A percentile compares a stretch with the other conserved stretches of the same genome.
phyloP scores from a whole-genome alignment of 805 yeast genomes.

The Metschnikowia bowlesiae region DNA sequence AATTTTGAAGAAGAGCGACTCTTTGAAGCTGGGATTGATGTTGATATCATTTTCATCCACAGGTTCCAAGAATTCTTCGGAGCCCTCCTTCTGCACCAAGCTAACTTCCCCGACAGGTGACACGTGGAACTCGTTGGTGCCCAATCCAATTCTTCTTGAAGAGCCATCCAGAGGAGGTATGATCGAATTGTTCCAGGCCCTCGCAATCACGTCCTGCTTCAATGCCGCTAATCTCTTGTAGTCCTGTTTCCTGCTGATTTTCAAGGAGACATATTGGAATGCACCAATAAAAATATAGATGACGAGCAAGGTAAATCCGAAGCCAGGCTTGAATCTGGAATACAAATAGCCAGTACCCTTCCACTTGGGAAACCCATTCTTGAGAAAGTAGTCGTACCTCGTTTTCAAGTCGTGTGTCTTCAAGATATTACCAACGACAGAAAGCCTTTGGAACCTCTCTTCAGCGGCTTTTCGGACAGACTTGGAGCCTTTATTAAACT shows the following conservation, averaged over 20 bases:
- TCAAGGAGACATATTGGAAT: constrained; percentile 56
- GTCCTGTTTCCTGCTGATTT: constrained; percentile 53
- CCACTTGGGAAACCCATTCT: constrained; percentile 83
- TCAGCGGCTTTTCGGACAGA: constrained; percentile 46
- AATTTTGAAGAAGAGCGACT: constrained; percentile 41
- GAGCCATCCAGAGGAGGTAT: constrained; percentile 48
- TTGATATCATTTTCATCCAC: constrained; percentile 47
- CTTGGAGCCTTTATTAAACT: constrained; percentile 32
- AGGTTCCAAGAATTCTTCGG: constrained; percentile 28
- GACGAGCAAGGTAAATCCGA: constrained; percentile 46
- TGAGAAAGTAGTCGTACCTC: constrained; percentile 79
- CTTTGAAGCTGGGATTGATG: constrained; percentile 44
- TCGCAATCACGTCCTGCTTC: constrained; percentile 46
- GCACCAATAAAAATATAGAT: constrained; percentile 47
- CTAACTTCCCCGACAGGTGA: constrained; percentile 53
- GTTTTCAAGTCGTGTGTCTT: constrained; percentile 51
- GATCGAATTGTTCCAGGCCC: constrained; percentile 54
- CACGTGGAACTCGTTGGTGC: constrained; percentile 51
- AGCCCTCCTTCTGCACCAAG: constrained; percentile 41
- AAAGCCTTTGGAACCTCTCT: constrained; percentile 72
- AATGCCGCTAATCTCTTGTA: constrained; percentile 50
- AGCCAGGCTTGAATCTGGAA: constrained; percentile 65
- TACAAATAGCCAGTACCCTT: constrained; percentile 64
- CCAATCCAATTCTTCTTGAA: constrained; percentile 41
- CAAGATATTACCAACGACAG: constrained; percentile 69